These are phyloP conservation scores for Malus sylvestris DNA, from an alignment of 306 rosid genomes.

Conservation along the genomic window DNA sequence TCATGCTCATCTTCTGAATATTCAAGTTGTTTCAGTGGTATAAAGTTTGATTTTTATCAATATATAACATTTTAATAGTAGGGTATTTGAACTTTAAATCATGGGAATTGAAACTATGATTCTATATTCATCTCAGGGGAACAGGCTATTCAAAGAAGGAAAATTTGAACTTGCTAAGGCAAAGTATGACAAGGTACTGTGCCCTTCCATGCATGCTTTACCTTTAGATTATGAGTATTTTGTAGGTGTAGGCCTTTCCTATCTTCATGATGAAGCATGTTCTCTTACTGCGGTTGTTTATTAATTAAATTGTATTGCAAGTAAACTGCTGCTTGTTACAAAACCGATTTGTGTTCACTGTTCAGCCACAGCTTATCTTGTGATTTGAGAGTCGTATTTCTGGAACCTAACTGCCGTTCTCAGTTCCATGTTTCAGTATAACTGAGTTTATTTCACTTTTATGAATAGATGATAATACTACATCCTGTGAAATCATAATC, in stretches of 20 bases:
- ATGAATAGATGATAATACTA: neutral
- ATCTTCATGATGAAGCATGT: neutral
- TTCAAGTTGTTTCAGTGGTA: neutral
- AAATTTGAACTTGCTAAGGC: slow-evolving; percentile 93
- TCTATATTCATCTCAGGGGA: slow-evolving; percentile 56
- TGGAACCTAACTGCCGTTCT: neutral
- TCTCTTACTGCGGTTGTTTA: neutral
- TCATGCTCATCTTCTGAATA: neutral
- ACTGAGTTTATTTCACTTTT: neutral
- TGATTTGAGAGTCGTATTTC: neutral
- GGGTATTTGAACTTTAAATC: neutral
- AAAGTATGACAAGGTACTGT: slow-evolving; percentile 85
- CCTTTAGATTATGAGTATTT: neutral
- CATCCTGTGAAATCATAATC: neutral
- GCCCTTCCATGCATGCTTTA: neutral
- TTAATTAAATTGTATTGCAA: neutral
- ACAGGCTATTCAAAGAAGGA: slow-evolving; percentile 94
- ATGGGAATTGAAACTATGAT: slow-evolving; percentile 13
- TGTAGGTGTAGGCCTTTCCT: neutral
- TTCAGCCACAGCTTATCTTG: neutral
- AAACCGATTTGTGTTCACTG: neutral
- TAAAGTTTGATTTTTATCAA: neutral
- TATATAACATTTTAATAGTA: neutral
- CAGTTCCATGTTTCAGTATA: neutral
- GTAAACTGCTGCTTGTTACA: neutral